These are phyloP conservation scores for Xylaria telfairii DNA, from an alignment of 495 filamentous ascomycete genomes.

Conservation along the genomic window DNA sequence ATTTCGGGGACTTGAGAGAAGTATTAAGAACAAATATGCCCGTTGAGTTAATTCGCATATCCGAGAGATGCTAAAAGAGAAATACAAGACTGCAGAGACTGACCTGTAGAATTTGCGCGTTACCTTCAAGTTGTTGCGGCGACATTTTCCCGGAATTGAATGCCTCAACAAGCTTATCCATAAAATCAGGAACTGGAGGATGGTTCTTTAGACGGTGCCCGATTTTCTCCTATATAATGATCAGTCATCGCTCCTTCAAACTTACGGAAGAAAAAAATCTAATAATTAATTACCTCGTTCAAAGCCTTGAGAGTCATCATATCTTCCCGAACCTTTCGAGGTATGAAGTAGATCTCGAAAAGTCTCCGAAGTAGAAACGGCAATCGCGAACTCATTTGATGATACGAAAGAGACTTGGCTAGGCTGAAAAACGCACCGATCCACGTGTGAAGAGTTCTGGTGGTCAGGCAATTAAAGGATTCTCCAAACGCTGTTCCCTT, in stretches of 20 bases:
- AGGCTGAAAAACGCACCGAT: conserved; percentile 3
- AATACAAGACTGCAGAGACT: too few relatives aligned
- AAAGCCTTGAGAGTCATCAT: neutral
- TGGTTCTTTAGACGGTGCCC: conserved; percentile 18
- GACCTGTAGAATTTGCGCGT: conserved; percentile 46
- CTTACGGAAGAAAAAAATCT: too few relatives aligned
- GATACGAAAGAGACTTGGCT: neutral
- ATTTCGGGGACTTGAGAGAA: too few relatives aligned
- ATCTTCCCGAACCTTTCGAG: neutral
- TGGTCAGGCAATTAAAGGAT: conserved; percentile 1
- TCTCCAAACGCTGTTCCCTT: neutral
- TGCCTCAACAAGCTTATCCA: conserved; percentile 27
- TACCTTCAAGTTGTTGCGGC: conserved; percentile 38
- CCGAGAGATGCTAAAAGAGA: too few relatives aligned
- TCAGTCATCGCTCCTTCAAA: neutral
- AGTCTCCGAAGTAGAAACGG: neutral
- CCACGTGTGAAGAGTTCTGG: neutral
- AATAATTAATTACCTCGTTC: neutral
- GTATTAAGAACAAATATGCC: too few relatives aligned
- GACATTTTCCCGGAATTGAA: conserved; percentile 41
- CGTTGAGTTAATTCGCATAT: too few relatives aligned
- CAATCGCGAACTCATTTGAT: neutral
- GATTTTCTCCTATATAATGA: conserved; percentile 13
- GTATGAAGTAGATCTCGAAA: neutral
- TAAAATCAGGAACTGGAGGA: conserved; percentile 18